These are phyloP conservation scores for Vigna hirtella DNA, from an alignment of 306 rosid genomes.

Conservation along the genomic window DNA sequence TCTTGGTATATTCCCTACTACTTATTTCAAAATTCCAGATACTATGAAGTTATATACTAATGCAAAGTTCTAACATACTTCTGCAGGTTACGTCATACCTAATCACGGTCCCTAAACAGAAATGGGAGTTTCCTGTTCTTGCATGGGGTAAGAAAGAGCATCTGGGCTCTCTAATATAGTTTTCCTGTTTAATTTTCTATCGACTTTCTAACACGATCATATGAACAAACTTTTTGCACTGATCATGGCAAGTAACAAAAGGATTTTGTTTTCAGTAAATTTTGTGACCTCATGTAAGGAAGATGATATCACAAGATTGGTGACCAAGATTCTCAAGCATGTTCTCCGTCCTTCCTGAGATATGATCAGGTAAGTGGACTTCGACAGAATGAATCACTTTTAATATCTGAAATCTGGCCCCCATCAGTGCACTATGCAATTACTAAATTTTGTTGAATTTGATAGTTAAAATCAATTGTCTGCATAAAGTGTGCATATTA, in stretches of 20 bases:
- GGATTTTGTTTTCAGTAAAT: slow-evolving; percentile 59
- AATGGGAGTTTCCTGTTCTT: slow-evolving; percentile 83
- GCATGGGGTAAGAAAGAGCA: slow-evolving; percentile 76
- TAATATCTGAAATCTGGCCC: slow-evolving; percentile 4
- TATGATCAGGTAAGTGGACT: slow-evolving; percentile 36
- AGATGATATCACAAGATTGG: slow-evolving; percentile 61
- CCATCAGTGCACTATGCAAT: background rate
- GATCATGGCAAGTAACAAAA: slow-evolving; percentile 42
- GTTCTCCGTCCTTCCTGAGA: slow-evolving; percentile 62
- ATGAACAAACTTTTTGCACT: background rate
- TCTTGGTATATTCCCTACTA: slow-evolving; percentile 61
- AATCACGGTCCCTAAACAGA: slow-evolving; percentile 78
- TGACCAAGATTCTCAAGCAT: slow-evolving; percentile 66
- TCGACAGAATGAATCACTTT: slow-evolving; percentile 23
- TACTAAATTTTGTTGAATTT: slow-evolving; percentile 25
- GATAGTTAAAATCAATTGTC: too few relatives aligned
- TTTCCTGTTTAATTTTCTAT: slow-evolving; percentile 23
- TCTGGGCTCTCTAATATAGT: slow-evolving; percentile 6
- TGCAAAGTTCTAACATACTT: slow-evolving; percentile 2
- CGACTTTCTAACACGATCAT: slow-evolving; percentile 18
- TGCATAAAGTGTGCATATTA: too few relatives aligned
- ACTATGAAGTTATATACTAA: background rate
- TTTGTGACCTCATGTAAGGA: slow-evolving; percentile 69
- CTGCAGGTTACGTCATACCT: slow-evolving; percentile 78
- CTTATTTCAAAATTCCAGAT: background rate